Evolutionary conservation across 1,284 basidiomycete genomes (phyloP).

Genomic region (Moniliophthora roreri): DNA sequence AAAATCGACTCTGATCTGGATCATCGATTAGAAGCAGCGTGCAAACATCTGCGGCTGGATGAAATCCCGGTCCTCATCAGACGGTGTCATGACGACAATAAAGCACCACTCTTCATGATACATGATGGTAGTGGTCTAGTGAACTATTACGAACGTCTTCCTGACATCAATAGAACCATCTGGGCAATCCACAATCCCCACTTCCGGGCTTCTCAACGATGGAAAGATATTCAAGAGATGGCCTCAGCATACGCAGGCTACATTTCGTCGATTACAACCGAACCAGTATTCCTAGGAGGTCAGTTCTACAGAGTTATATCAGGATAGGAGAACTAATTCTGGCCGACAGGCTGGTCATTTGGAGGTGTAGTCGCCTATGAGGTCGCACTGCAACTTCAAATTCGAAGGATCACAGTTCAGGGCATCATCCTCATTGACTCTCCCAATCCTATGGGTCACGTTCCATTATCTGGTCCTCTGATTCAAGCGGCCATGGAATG

Average conservation of each 20-base stretch:
- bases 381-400: slow-evolving; percentile 47
- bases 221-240: slow-evolving; percentile 53
- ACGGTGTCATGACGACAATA: slow-evolving; percentile 17
- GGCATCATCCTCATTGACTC: slow-evolving; percentile 69
- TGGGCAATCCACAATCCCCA: slow-evolving; percentile 63
- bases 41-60: slow-evolving; percentile 24
- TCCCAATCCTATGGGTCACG: slow-evolving; percentile 50
- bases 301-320: slow-evolving; percentile 16
- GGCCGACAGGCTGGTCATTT: slow-evolving; percentile 67
- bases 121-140: slow-evolving; percentile 72
- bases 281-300: slow-evolving; percentile 61
- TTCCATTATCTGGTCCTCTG: slow-evolving; percentile 48
- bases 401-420: slow-evolving; percentile 40
- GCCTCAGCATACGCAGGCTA: slow-evolving; percentile 48
- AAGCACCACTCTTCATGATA: slow-evolving; percentile 56
- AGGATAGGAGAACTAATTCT: not conserved
- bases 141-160: slow-evolving; percentile 49
- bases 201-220: slow-evolving; percentile 41
- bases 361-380: slow-evolving; percentile 73
- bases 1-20: not conserved
- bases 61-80: slow-evolving; percentile 40
- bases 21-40: not conserved
- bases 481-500: slow-evolving; percentile 40
- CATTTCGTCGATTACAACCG: slow-evolving; percentile 31
- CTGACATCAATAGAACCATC: slow-evolving; percentile 45